A percentile compares a stretch with the other conserved stretches of the same genome.
phyloP scores from a whole-genome alignment of 148 eudicot genomes.

The Camellia japonica region DNA sequence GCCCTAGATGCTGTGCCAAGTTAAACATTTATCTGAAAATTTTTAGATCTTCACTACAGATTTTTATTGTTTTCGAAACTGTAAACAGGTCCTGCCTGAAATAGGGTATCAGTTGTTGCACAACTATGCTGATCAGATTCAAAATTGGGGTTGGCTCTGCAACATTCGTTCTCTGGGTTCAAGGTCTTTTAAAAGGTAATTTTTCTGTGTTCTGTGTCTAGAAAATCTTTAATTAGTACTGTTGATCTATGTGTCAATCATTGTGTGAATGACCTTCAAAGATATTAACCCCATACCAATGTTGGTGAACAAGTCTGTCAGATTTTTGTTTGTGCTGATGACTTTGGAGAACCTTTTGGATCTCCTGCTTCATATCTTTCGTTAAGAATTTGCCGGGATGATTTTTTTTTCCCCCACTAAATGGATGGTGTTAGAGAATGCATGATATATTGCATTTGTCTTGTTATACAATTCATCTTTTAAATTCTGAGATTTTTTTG shows the following conservation, averaged over 20 bases:
- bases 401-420: neutral
- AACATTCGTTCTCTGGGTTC: slow-evolving; percentile 57
- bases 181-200: slow-evolving; percentile 76
- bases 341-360: too few relatives aligned
- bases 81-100: slow-evolving; percentile 77
- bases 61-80: slow-evolving; percentile 9
- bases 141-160: slow-evolving; percentile 97
- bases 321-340: too few relatives aligned
- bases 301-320: neutral
- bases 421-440: neutral
- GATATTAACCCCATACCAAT: neutral
- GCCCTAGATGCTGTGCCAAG: neutral
- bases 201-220: neutral
- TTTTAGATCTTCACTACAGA: neutral
- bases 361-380: neutral
- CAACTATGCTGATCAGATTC: slow-evolving; percentile 69
- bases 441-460: neutral
- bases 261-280: neutral
- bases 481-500: neutral
- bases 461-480: neutral
- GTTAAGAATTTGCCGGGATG: too few relatives aligned
- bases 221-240: neutral
- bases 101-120: slow-evolving; percentile 71
- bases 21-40: neutral
- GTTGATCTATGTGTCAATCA: neutral